A percentile compares a stretch with the other conserved stretches of the same genome.
These are phyloP conservation scores for Boehmeria nivea DNA, from an alignment of 306 rosid genomes.

Conservation along the genomic window DNA sequence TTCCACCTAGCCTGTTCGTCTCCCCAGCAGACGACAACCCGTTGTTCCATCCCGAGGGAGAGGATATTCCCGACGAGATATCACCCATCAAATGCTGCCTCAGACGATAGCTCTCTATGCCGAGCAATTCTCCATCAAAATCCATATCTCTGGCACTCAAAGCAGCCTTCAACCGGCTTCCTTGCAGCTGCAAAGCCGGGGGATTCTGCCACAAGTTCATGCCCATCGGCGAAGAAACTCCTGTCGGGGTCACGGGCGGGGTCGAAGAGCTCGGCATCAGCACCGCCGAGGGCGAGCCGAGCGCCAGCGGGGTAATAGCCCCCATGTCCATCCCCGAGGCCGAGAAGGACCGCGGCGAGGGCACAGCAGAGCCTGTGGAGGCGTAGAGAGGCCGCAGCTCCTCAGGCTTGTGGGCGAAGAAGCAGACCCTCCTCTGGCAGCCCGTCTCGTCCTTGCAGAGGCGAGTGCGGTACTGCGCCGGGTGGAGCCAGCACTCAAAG, in stretches of 20 bases:
- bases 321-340: conserved; percentile 45
- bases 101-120: conserved; percentile 38
- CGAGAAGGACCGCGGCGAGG: conserved; percentile 60
- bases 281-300: conserved; percentile 46
- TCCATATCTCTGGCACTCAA: conserved; percentile 46
- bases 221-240: conserved; percentile 48
- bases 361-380: conserved; percentile 81
- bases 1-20: conserved; percentile 38
- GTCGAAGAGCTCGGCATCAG: conserved; percentile 42
- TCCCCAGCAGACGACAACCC: conserved; percentile 40
- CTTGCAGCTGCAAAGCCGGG: conserved; percentile 53
- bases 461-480: conserved; percentile 83
- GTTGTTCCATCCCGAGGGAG: conserved; percentile 55
- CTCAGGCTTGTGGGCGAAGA: conserved; percentile 78
- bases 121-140: conserved; percentile 40
- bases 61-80: conserved; percentile 37
- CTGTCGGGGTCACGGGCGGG: conserved; percentile 54
- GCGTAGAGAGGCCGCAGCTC: conserved; percentile 88
- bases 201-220: conserved; percentile 57
- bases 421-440: conserved; percentile 72
- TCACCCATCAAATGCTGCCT: conserved; percentile 56
- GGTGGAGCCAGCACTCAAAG: conserved; percentile 94
- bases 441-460: conserved; percentile 80
- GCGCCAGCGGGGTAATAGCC: conserved; percentile 41
- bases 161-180: conserved; percentile 57